phyloP scores from a whole-genome alignment of 352 stramenopile species.

The Phytopythium kandeliae region DNA sequence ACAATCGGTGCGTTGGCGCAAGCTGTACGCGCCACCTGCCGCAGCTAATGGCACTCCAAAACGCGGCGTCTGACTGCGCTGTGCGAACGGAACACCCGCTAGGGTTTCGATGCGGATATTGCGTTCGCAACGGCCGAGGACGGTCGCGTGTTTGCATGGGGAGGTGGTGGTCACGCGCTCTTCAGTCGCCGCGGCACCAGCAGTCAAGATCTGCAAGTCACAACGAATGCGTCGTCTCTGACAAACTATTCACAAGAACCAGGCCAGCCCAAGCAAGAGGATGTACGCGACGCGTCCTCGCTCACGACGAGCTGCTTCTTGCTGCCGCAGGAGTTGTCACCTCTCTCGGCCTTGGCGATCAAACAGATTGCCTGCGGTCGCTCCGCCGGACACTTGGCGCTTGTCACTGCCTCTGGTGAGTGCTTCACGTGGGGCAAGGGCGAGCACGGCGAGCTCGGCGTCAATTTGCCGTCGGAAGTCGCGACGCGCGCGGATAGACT shows the following conservation, averaged over 20 bases:
- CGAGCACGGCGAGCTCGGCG: conserved; percentile 54
- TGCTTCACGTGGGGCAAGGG: conserved; percentile 62
- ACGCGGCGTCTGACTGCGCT: neutral
- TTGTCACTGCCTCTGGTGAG: conserved; percentile 21
- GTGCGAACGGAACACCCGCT: neutral
- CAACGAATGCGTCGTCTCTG: neutral
- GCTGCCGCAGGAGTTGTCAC: conserved; percentile 30
- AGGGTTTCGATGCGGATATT: conserved; percentile 67
- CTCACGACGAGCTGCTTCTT: conserved; percentile 30
- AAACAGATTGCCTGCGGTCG: conserved; percentile 34
- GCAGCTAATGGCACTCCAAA: too few species aligned
- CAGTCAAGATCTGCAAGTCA: neutral
- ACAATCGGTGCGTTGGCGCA: conserved; percentile 26
- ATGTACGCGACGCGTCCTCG: neutral
- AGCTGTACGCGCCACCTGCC: neutral
- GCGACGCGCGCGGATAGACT: neutral
- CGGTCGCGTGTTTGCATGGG: conserved; percentile 86
- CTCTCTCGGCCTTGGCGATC: conserved; percentile 19
- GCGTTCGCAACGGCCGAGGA: conserved; percentile 79
- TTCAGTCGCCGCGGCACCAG: conserved; percentile 13
- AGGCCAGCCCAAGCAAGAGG: neutral
- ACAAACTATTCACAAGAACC: neutral
- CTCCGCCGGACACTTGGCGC: conserved; percentile 39
- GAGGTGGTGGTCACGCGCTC: conserved; percentile 52
- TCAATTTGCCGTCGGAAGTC: neutral